These are phyloP conservation scores for Colletotrichum orchidophilum DNA, from an alignment of 2,329 filamentous ascomycete genomes.

Conservation along the genomic window DNA sequence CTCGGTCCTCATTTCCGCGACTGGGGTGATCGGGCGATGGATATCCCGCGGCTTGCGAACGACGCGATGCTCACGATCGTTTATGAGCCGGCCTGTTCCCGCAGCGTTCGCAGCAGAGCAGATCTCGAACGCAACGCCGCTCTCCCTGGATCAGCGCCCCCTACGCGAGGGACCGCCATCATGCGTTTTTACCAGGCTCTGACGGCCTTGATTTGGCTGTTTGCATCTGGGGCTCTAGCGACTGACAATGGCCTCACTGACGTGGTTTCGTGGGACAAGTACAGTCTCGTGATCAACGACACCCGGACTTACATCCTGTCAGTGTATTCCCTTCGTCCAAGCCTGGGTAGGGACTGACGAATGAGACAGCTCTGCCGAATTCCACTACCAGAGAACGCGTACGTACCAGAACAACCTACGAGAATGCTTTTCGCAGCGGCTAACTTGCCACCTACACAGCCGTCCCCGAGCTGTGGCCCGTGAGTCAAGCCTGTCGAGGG, in stretches of 20 bases:
- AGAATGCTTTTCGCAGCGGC: not conserved
- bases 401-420: too few relatives aligned
- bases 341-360: conserved; percentile 66
- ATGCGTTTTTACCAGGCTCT: conserved; percentile 13
- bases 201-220: conserved; percentile 16
- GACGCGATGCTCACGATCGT: not conserved
- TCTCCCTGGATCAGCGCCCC: not conserved
- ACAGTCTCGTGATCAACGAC: conserved; percentile 75
- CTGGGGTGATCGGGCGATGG: not conserved
- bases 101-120: not conserved
- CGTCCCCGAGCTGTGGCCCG: conserved; percentile 64
- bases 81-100: conserved; percentile 1
- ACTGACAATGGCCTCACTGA: conserved; percentile 52
- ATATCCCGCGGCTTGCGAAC: not conserved
- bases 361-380: conserved; percentile 73
- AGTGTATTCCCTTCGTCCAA: not conserved
- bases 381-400: conserved; percentile 70
- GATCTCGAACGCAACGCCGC: not conserved
- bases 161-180: not conserved
- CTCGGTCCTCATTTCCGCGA: conserved; percentile 24
- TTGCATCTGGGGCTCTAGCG: conserved; percentile 37
- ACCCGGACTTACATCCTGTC: conserved; percentile 38
- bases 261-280: conserved; percentile 74
- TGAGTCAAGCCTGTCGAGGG: conserved; percentile 15
- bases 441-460: conserved; percentile 34